These are phyloP conservation scores for Ophiostoma novo-ulmi DNA, from an alignment of 2,329 filamentous ascomycete species.

Conservation along the genomic window DNA sequence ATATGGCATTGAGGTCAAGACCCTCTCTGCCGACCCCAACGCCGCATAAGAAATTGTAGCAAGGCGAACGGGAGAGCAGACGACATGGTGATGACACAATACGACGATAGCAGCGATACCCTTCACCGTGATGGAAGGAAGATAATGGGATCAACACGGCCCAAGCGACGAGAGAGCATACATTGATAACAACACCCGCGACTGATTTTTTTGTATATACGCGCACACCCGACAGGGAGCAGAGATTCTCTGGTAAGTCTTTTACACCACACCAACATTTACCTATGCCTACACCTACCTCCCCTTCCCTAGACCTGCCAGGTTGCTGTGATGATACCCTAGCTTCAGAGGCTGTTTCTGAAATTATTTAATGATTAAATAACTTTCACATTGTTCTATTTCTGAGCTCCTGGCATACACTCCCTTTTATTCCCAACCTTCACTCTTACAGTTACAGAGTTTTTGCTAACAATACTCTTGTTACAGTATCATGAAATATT, in stretches of 20 bases:
- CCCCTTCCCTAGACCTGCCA: neutral
- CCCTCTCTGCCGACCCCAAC: slow-evolving; percentile 49
- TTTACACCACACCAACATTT: neutral
- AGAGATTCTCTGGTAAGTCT: slow-evolving; percentile 17
- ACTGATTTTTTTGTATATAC: slow-evolving; percentile 22
- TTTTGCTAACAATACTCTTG: slow-evolving; percentile 4
- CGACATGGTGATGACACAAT: neutral
- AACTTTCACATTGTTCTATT: slow-evolving; percentile 27
- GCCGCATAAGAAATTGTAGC: slow-evolving; percentile 14
- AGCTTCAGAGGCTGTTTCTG: slow-evolving; percentile 29
- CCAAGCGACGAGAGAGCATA: slow-evolving; percentile 10
- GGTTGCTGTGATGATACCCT: slow-evolving; percentile 24
- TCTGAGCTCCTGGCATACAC: slow-evolving; percentile 20
- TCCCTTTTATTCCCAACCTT: neutral
- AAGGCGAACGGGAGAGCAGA: neutral
- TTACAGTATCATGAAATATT: slow-evolving; percentile 20
- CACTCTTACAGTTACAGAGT: neutral
- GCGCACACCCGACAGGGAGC: slow-evolving; percentile 14
- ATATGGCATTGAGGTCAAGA: slow-evolving; percentile 80
- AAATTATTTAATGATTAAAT: slow-evolving; percentile 25
- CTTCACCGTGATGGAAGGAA: neutral
- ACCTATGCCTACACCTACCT: neutral
- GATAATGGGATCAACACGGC: neutral
- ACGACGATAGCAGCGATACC: slow-evolving; percentile 1
- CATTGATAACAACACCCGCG: slow-evolving; percentile 8